Evolutionary conservation across 352 stramenopile species (phyloP).

Genomic region (Pythium oligandrum): DNA sequence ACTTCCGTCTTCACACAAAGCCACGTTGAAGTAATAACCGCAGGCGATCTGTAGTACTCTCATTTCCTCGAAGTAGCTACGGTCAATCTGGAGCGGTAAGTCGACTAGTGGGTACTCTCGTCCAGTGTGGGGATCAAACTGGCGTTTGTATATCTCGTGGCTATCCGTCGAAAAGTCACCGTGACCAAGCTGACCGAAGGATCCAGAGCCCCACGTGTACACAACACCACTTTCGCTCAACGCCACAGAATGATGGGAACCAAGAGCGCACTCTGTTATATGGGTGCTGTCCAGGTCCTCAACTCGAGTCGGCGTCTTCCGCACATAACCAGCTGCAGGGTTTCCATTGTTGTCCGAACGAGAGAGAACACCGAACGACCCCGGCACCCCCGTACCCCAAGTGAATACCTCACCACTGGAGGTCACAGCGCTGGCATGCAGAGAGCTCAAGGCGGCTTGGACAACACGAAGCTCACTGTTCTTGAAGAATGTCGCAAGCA

Average conservation of each 20-base stretch:
- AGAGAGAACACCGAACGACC: conserved; percentile 51
- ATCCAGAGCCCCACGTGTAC: conserved; percentile 68
- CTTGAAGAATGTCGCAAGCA: conserved; percentile 60
- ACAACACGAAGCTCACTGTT: conserved; percentile 64
- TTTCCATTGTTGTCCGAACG: conserved; percentile 4
- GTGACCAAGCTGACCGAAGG: conserved; percentile 69
- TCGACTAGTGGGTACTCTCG: conserved; percentile 63
- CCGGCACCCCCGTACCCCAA: conserved; percentile 56
- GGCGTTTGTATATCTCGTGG: conserved; percentile 52
- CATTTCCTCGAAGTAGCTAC: conserved; percentile 73
- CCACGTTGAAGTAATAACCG: conserved; percentile 68
- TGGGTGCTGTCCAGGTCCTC: conserved; percentile 62
- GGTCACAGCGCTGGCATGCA: conserved; percentile 56
- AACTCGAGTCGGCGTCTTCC: conserved; percentile 41
- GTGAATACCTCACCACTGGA: conserved; percentile 67
- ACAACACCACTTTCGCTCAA: conserved; percentile 48
- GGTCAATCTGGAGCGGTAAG: conserved; percentile 62
- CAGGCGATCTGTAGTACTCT: conserved; percentile 62
- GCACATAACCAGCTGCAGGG: conserved; percentile 5
- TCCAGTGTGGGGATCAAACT: conserved; percentile 65
- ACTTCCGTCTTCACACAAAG: conserved; percentile 62
- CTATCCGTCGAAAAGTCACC: conserved; percentile 40
- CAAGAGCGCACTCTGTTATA: conserved; percentile 39
- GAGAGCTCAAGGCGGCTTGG: conserved; percentile 33
- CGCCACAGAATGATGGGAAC: conserved; percentile 66